Evolutionary conservation across 306 rosid species (phyloP), one percentile per base, ranked within the genome.

Genomic region (Vachellia collinsii): DNA sequence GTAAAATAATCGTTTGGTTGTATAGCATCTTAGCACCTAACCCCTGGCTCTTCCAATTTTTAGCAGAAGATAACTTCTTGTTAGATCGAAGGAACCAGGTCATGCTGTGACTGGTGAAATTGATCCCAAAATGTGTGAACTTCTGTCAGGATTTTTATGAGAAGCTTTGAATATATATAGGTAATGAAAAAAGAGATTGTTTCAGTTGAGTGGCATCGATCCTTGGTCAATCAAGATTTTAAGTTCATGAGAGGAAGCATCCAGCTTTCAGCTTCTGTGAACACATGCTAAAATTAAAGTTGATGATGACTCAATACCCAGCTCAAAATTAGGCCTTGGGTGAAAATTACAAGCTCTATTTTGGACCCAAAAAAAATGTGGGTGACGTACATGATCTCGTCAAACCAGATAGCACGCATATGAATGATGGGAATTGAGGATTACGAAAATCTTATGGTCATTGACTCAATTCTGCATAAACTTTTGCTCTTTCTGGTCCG

Each of bases 1-100:
- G 17, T 61, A 47, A 39, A 81, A 70, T 70, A 79, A 73, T 56
- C 63, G 72, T 51, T 86, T 79, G 69, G 91, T 78, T 92, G 98
- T 94, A 92, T 92, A 92, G 94, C 91, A 72, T 85, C 73, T 81
- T 81, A 79, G 85, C 88, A 88, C 92, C 93, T 89, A 87, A 88
- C 93, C 86, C 85, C 85, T 91, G 85, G 92, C 88, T 87, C 97
- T 91, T 91, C 92, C 90, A 88, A 80, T 74, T 92, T 93, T 92
- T 90, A 90, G 92, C 84, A 88, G 97, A 94, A 88, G 92, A 88
- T 86, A 90, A 88, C 89, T 88, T 79, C 89, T 88, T 79, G 86
- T 87, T 88, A 84, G 88, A 81, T 79, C 78, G 79, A 78, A 37
- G 70, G 81, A 54, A 58, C 58, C 81, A 82, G 61, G 81, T 82